These are phyloP conservation scores for Raddia distichophylla DNA, from an alignment of 176 grass and related monocot genomes.

Conservation along the genomic window DNA sequence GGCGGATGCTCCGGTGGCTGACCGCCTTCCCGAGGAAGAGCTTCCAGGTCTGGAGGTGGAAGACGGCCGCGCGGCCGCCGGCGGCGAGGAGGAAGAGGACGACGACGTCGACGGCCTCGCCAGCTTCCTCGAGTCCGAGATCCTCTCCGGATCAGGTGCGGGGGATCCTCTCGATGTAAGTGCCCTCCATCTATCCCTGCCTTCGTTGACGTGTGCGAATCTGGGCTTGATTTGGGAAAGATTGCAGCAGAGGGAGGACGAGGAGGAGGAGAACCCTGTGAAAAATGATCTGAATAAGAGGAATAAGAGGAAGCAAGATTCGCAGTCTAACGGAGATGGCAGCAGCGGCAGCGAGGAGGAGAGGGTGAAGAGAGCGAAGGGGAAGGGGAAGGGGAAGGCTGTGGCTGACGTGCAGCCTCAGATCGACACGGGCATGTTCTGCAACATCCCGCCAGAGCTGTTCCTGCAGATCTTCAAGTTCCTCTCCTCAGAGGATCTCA, in stretches of 20 bases:
- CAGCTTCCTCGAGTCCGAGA: constrained; percentile 84
- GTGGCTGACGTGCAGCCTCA: constrained; percentile 31
- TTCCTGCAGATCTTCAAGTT: constrained; percentile 92
- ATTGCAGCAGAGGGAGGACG: not conserved
- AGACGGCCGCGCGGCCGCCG: not conserved
- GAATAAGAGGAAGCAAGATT: constrained; percentile 41
- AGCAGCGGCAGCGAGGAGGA: constrained; percentile 33
- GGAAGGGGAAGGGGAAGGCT: constrained; percentile 55
- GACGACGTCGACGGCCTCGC: constrained; percentile 78
- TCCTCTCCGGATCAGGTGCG: constrained; percentile 59
- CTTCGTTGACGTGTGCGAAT: not conserved
- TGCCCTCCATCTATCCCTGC: not conserved
- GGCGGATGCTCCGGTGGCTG: not conserved
- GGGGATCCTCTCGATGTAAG: constrained; percentile 44
- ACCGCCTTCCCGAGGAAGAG: not conserved
- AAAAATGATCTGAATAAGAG: not conserved
- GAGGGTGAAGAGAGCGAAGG: constrained; percentile 38
- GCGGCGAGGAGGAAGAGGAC: constrained; percentile 37
- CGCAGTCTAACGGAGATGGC: constrained; percentile 15
- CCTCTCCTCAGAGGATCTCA: constrained; percentile 94
- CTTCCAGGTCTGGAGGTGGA: not conserved
- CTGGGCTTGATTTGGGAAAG: not conserved
- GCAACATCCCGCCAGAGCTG: constrained; percentile 68
- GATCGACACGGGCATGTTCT: constrained; percentile 71
- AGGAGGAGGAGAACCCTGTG: not conserved